Conservation (phyloP, 495 filamentous ascomycete species). For the Hypoxylon lienhwacheense region DNA sequence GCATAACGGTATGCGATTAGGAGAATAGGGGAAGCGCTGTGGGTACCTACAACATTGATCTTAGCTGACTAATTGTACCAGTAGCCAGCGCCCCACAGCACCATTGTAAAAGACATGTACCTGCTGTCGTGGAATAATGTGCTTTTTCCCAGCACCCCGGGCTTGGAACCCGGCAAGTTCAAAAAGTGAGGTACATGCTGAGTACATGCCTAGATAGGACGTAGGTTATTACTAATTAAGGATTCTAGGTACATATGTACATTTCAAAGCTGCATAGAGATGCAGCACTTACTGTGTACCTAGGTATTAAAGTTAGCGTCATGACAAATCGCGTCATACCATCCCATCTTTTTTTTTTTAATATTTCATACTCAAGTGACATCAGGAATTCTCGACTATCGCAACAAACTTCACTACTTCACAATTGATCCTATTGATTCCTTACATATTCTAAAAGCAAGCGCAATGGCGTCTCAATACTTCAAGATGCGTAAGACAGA, state of each 20-base stretch:
- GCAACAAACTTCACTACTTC: not conserved
- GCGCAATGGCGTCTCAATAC: constrained; percentile 40
- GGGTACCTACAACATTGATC: too few relatives aligned
- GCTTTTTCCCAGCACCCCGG: too few relatives aligned
- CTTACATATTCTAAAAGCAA: not conserved
- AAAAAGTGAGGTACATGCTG: too few relatives aligned
- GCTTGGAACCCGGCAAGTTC: too few relatives aligned
- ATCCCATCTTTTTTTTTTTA: constrained; percentile 26
- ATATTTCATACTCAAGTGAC: constrained; percentile 1
- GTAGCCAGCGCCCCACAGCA: too few relatives aligned
- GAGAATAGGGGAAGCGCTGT: not conserved
- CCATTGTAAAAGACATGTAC: too few relatives aligned
- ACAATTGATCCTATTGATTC: not conserved
- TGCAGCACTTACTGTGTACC: too few relatives aligned
- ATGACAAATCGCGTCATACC: constrained; percentile 37
- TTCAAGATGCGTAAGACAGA: constrained; percentile 41
- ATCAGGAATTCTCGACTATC: constrained; percentile 7
- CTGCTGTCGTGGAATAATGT: too few relatives aligned
- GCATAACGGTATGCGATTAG: constrained; percentile 10
- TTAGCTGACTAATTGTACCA: too few relatives aligned
- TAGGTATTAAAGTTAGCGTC: not conserved
- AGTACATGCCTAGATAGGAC: too few relatives aligned
- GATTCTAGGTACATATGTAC: not conserved
- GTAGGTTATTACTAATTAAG: too few relatives aligned
- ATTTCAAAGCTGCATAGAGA: not conserved